phyloP scores from a whole-genome alignment of 2,329 filamentous ascomycete genomes.

The Talaromyces verruculosus region DNA sequence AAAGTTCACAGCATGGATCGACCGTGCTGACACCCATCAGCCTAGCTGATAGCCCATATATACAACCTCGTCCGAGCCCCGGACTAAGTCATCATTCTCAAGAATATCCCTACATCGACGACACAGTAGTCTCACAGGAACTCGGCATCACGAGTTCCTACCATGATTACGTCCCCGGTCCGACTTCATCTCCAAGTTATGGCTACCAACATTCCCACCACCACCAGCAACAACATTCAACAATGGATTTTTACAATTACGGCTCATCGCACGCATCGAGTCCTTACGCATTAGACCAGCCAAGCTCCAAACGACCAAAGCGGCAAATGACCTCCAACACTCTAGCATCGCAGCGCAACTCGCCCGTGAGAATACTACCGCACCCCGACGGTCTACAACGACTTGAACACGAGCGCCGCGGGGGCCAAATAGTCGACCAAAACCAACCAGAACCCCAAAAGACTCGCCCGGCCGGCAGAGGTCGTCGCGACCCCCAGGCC shows the following conservation, averaged over 20 bases:
- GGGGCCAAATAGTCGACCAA: slow-evolving; percentile 29
- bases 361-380: slow-evolving; percentile 40
- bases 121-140: slow-evolving; percentile 34
- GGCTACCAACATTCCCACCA: slow-evolving; percentile 24
- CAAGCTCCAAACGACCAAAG: slow-evolving; percentile 28
- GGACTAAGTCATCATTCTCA: slow-evolving; percentile 40
- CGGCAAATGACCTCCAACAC: slow-evolving; percentile 26
- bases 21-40: slow-evolving; percentile 42
- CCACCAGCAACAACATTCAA: slow-evolving; percentile 18
- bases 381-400: slow-evolving; percentile 42
- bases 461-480: slow-evolving; percentile 35
- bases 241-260: slow-evolving; percentile 25
- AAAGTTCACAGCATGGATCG: slow-evolving; percentile 32
- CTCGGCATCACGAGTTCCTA: slow-evolving; percentile 41
- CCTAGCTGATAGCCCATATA: slow-evolving; percentile 38
- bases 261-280: slow-evolving; percentile 24
- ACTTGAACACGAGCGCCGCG: slow-evolving; percentile 38
- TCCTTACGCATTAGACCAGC: slow-evolving; percentile 27
- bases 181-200: slow-evolving; percentile 30
- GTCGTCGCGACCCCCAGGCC: slow-evolving; percentile 38
- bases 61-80: slow-evolving; percentile 35
- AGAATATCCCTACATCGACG: slow-evolving; percentile 39
- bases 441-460: slow-evolving; percentile 27
- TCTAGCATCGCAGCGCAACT: slow-evolving; percentile 28
- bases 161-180: slow-evolving; percentile 32